phyloP scores from a whole-genome alignment of 2,329 filamentous ascomycete genomes.

The Microdochium nivale region DNA sequence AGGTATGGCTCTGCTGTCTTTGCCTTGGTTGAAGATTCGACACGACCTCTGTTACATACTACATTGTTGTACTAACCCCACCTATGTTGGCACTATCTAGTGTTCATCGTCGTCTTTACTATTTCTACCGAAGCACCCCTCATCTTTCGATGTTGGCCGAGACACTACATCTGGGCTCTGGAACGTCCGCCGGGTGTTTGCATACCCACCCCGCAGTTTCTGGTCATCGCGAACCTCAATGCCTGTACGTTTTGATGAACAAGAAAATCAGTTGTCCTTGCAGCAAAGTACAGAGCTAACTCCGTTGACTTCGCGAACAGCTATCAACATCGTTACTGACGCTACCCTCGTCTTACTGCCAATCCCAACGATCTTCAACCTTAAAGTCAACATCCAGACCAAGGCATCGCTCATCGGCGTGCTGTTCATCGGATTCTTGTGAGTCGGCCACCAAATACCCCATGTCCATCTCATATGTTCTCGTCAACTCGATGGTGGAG shows the following conservation, averaged over 20 bases:
- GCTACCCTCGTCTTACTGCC: slow-evolving; percentile 4
- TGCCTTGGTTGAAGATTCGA: neutral
- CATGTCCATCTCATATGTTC: neutral
- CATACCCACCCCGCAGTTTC: neutral
- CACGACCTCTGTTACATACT: neutral
- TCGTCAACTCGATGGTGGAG: neutral
- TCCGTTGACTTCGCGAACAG: neutral
- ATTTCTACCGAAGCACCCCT: slow-evolving; percentile 3
- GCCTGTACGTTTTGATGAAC: neutral
- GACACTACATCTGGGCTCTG: neutral
- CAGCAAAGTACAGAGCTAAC: neutral
- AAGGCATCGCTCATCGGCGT: slow-evolving; percentile 1
- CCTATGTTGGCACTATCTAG: neutral
- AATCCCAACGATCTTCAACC: slow-evolving; percentile 3
- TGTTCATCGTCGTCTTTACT: slow-evolving; percentile 4
- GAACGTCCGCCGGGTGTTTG: neutral
- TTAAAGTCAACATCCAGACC: slow-evolving; percentile 4
- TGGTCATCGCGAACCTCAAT: neutral
- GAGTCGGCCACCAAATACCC: neutral
- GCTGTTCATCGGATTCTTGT: neutral
- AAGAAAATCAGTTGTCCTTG: neutral
- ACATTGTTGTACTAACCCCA: neutral
- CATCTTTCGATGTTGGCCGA: slow-evolving; percentile 3
- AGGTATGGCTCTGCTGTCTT: neutral
- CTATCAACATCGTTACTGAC: slow-evolving; percentile 5